A percentile compares a stretch with the other conserved stretches of the same genome.
These are phyloP conservation scores for Cyphellophora europaea DNA, from an alignment of 2,329 filamentous ascomycete species.

Conservation along the genomic window DNA sequence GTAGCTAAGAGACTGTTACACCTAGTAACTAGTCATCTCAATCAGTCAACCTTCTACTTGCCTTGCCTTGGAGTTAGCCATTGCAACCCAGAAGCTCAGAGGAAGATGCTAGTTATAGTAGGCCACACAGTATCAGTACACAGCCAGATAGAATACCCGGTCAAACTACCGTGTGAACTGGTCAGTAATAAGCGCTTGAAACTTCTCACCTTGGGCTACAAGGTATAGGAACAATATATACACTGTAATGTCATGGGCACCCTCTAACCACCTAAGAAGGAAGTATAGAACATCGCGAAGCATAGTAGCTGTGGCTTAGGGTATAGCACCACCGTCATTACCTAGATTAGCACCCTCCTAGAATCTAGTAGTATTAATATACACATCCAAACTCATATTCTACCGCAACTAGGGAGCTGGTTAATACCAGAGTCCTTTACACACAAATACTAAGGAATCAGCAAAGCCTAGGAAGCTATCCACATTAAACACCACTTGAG, in stretches of 20 bases:
- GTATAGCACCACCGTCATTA: neutral
- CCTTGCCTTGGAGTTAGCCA: neutral
- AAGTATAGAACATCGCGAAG: neutral
- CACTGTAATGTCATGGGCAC: neutral
- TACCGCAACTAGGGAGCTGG: neutral
- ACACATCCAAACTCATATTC: neutral
- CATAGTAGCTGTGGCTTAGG: neutral
- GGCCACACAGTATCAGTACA: neutral
- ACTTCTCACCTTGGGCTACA: neutral
- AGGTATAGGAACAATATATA: constrained; percentile 1
- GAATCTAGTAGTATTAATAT: neutral
- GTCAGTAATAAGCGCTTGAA: neutral
- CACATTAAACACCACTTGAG: neutral
- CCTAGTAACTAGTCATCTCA: neutral
- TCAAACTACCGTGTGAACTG: neutral
- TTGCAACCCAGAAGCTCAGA: neutral
- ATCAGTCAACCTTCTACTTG: neutral
- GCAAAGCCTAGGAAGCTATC: neutral
- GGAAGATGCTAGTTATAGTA: neutral
- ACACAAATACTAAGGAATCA: neutral
- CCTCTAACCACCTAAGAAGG: neutral
- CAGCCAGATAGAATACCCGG: neutral
- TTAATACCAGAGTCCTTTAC: neutral
- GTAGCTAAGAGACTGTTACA: neutral
- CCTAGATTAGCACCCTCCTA: too few species aligned